Percentiles rank a stretch among this genome's conserved stretches.
Evolutionary conservation across 2,329 filamentous ascomycete species (phyloP).

Genomic region (Stylonectria norvegica): DNA sequence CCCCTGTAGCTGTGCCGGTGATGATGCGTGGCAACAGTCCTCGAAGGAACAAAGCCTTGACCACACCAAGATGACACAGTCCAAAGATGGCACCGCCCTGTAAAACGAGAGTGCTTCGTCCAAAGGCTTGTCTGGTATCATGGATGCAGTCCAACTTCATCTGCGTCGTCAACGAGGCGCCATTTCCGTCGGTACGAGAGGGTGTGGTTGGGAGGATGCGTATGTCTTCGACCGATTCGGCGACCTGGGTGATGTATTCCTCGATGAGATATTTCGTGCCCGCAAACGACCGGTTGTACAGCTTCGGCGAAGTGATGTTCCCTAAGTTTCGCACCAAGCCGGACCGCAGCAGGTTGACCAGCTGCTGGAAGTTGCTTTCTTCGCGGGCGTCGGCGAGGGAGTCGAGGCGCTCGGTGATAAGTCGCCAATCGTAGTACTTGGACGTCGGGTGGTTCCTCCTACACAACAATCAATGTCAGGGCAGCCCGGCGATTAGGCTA

Average conservation of each 20-base stretch:
- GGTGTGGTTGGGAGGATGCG: slow-evolving; percentile 60
- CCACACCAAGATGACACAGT: slow-evolving; percentile 83
- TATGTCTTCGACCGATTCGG: slow-evolving; percentile 76
- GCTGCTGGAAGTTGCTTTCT: slow-evolving; percentile 66
- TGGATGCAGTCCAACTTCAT: slow-evolving; percentile 82
- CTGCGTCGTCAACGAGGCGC: slow-evolving; percentile 58
- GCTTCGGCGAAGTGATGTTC: slow-evolving; percentile 76
- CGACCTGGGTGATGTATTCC: slow-evolving; percentile 82
- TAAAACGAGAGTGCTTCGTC: slow-evolving; percentile 77
- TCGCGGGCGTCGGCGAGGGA: slow-evolving; percentile 67
- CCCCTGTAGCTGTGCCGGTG: slow-evolving; percentile 85
- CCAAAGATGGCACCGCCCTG: slow-evolving; percentile 92
- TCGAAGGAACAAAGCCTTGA: slow-evolving; percentile 78
- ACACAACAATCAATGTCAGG: not conserved
- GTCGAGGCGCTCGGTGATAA: slow-evolving; percentile 74
- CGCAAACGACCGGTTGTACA: slow-evolving; percentile 82
- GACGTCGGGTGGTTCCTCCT: slow-evolving; percentile 81
- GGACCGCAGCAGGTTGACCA: slow-evolving; percentile 77
- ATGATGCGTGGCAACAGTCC: slow-evolving; percentile 85
- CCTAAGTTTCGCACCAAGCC: slow-evolving; percentile 82
- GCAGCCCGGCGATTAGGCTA: slow-evolving; percentile 9
- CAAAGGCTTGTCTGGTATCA: slow-evolving; percentile 84
- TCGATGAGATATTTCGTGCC: slow-evolving; percentile 90
- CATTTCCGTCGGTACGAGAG: slow-evolving; percentile 35
- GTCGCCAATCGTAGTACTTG: slow-evolving; percentile 79